Evolutionary conservation across 441 rosid species (phyloP), one percentile per base, ranked within the genome.

Genomic region (Erodium trifolium): DNA sequence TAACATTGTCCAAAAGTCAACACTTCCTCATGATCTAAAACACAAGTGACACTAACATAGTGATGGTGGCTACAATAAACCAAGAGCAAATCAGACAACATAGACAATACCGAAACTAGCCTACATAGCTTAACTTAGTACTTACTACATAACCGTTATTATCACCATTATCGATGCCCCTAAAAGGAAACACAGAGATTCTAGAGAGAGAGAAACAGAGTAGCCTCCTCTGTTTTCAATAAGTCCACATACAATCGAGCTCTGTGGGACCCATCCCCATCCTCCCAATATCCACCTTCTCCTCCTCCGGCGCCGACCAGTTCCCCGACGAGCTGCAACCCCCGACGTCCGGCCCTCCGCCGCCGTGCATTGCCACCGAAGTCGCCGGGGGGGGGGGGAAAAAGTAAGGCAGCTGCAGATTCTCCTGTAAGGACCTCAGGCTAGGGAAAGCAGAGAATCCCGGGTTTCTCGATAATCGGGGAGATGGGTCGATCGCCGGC

Each of bases 171-270:
- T 7, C 19, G 1, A 37, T 34, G 31, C 37, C 71, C 66, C 11
- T 57, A 70, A 14, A 29, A 3, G 55, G 73, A 64, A 47, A 64
- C 29, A 39, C 45, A 8, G 3, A 9, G 4, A 19, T 14, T 10
- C 23, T 8, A 9, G 53, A 47, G 45, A 39, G 16, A 39, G 27
- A 23, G 27, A 23, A 39, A 39, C 45, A 39, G 45, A 39, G 45
- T 39, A 6, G 6, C 16, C 12, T 4, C 11, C 35, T 6, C 11
- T 39, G 9, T 35, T 9, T 12, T 79, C 77, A 83, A 74, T 63
- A 83, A 71, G 85, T 81, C 97, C 98, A 90, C 81, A 88, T 68
- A 78, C 85, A 84, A 62, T 90, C 97, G 3, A 90, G 86, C 77
- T 90, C 97, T 0, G 82, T 81, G 2, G 79, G 67, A 66, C 83